These are phyloP conservation scores for Talaromyces pinophilus DNA, from an alignment of 2,329 filamentous ascomycete genomes.

Conservation along the genomic window DNA sequence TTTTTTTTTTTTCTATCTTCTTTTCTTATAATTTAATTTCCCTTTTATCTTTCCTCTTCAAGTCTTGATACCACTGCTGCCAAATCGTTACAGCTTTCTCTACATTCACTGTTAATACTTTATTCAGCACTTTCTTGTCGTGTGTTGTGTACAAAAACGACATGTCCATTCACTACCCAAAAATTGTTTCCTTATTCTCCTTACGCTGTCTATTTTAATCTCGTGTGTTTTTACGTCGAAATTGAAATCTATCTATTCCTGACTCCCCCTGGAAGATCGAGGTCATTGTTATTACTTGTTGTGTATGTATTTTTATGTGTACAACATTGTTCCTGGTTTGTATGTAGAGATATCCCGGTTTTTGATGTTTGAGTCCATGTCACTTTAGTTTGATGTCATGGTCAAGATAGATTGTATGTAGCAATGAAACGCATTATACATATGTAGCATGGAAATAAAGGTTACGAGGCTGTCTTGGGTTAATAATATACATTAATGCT, in stretches of 20 bases:
- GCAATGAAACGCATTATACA: background rate
- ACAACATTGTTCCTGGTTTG: slow-evolving; percentile 1
- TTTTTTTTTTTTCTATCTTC: background rate
- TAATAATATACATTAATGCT: slow-evolving; percentile 1
- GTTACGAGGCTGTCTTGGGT: too few species aligned
- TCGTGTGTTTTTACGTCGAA: background rate
- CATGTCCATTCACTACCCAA: slow-evolving; percentile 16
- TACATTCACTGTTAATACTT: slow-evolving; percentile 22
- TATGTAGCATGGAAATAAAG: background rate
- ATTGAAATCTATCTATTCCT: slow-evolving; percentile 5
- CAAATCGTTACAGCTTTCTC: slow-evolving; percentile 13
- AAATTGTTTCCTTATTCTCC: background rate
- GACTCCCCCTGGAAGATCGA: background rate
- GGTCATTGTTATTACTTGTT: background rate
- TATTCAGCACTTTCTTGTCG: slow-evolving; percentile 13
- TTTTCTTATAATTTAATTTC: slow-evolving; percentile 10
- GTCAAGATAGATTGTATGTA: background rate
- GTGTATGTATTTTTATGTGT: slow-evolving; percentile 17
- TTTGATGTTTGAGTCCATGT: slow-evolving; percentile 1
- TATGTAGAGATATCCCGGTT: slow-evolving; percentile 4
- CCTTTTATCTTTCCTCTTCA: background rate
- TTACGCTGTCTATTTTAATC: background rate
- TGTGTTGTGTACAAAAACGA: slow-evolving; percentile 18
- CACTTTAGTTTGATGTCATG: background rate
- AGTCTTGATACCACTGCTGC: slow-evolving; percentile 21